These are phyloP conservation scores for Eucalyptus polybractea DNA, from an alignment of 345 rosid genomes.

Conservation along the genomic window DNA sequence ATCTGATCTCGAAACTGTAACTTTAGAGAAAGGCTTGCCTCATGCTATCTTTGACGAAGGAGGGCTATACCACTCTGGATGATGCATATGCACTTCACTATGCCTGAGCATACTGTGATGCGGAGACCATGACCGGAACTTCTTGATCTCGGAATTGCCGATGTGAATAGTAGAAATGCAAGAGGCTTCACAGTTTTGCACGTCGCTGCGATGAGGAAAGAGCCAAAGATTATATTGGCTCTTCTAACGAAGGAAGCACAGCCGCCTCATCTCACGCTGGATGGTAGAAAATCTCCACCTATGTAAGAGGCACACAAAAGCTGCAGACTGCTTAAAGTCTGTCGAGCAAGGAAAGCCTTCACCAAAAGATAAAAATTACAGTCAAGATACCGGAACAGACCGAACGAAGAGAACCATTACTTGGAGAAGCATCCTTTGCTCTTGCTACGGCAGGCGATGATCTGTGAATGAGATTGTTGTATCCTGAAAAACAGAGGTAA, in stretches of 20 bases:
- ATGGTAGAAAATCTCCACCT: conserved; percentile 64
- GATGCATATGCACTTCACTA: conserved; percentile 66
- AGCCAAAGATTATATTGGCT: conserved; percentile 60
- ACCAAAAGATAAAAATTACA: conserved; percentile 47
- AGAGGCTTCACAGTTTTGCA: conserved; percentile 70
- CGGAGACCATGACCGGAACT: conserved; percentile 58
- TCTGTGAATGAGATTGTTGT: conserved; percentile 45
- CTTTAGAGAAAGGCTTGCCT: conserved; percentile 56
- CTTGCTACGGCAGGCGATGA: conserved; percentile 67
- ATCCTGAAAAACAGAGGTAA: conserved; percentile 78
- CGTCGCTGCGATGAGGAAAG: conserved; percentile 67
- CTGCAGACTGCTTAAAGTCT: conserved; percentile 27
- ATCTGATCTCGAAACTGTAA: conserved; percentile 43
- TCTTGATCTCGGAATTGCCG: conserved; percentile 58
- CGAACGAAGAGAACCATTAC: conserved; percentile 35
- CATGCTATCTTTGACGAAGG: conserved; percentile 35
- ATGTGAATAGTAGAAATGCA: conserved; percentile 39
- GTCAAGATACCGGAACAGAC: conserved; percentile 73
- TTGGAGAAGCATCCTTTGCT: conserved; percentile 50
- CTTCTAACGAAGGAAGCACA: conserved; percentile 66
- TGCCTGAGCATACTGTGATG: conserved; percentile 67
- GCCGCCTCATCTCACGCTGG: conserved; percentile 43
- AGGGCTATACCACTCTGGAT: conserved; percentile 55
- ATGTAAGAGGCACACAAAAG: conserved; percentile 43
- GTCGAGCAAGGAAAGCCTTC: conserved; percentile 51